Base-by-base conservation (phyloP, 257 asterid species). In the Lycium barbarum region DNA sequence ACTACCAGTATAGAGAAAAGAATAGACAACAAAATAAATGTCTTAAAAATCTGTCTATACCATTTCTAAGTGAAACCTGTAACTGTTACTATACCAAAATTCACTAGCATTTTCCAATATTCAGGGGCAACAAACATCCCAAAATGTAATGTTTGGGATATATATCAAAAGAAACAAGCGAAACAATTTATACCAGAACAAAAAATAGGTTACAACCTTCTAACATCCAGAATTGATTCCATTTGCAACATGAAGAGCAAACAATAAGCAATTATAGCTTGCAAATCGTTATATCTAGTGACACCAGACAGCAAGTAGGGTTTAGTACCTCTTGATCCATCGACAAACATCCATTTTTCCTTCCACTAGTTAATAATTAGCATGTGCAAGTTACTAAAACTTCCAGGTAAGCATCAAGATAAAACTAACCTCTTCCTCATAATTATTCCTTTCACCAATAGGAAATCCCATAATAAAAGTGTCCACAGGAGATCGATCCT, bases 381-480 rank as follows among this genome's bases (percentile, higher is more conserved):
- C 6, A 3, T 22, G 62, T 22, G 81, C 62, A 14, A 1, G 81
- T 49, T 74, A 74, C 40, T 51, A 63, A 76, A 51, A 76, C 13
- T 33, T 54, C 33, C 20, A 76, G 47, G 63, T 53, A 76, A 74
- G 15, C 3, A 20, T 65, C 45, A 76, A 76, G 63, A 53, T 76
- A 53, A 51, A 76, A 76, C 82, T 84, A 87, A 95, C 99, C 96
- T 91, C 98, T 86, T 95, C 98, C 81, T 90, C 98, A 61, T 90
- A 91, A 89, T 94, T 96, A 88, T 93, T 93, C 86, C 96, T 92
- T 85, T 95, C 99, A 59, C 98, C 94, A 83, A 95, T 91, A 81
- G 99, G 97, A 87, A 97, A 87, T 82, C 98, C 98, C 98, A 92
- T 88, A 70, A 97, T 97, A 89, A 97, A 97, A 26, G 99, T 94